A percentile compares a stretch with the other conserved stretches of the same genome.
Evolutionary conservation across 139 green algal genomes (phyloP).

Genomic region (Micractinium conductrix): DNA sequence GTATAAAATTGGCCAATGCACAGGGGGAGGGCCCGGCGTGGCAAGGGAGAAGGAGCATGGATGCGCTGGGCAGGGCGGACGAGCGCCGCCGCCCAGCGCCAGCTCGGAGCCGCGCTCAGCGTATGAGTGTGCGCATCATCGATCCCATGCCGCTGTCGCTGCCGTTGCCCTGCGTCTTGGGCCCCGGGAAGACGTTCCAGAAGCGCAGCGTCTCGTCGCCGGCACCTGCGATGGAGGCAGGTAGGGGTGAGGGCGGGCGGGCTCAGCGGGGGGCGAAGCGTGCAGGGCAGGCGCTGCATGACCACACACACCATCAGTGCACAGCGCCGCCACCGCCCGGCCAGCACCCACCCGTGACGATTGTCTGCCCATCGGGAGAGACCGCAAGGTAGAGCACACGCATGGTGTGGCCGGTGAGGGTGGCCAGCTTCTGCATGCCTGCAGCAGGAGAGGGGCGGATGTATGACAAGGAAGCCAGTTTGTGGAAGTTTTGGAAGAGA

Average conservation of each 20-base stretch:
- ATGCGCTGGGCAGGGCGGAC: too few relatives aligned
- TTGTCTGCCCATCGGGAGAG: slow-evolving; percentile 96
- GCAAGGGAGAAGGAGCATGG: too few relatives aligned
- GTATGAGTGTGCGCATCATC: slow-evolving; percentile 74
- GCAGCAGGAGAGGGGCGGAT: not conserved
- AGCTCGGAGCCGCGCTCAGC: slow-evolving; percentile 45
- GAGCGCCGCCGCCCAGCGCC: not conserved
- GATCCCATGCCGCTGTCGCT: slow-evolving; percentile 53
- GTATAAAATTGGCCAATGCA: too few relatives aligned
- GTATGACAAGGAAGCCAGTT: too few relatives aligned
- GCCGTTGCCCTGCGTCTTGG: slow-evolving; percentile 52
- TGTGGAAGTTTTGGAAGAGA: too few relatives aligned
- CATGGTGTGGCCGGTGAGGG: slow-evolving; percentile 93
- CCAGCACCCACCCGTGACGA: slow-evolving; percentile 93
- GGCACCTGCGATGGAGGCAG: slow-evolving; percentile 36
- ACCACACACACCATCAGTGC: too few relatives aligned
- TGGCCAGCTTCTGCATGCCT: slow-evolving; percentile 85
- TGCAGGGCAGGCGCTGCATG: too few relatives aligned
- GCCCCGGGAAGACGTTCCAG: slow-evolving; percentile 93
- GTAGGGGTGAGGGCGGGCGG: too few relatives aligned
- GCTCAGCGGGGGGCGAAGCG: too few relatives aligned
- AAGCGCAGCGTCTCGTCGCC: slow-evolving; percentile 97
- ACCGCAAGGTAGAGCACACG: slow-evolving; percentile 95
- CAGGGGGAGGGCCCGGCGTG: too few relatives aligned
- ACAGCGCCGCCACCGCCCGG: too few relatives aligned